Conservation (phyloP, 192 early-diverging fungal genomes). For the Linnemannia hyalina region DNA sequence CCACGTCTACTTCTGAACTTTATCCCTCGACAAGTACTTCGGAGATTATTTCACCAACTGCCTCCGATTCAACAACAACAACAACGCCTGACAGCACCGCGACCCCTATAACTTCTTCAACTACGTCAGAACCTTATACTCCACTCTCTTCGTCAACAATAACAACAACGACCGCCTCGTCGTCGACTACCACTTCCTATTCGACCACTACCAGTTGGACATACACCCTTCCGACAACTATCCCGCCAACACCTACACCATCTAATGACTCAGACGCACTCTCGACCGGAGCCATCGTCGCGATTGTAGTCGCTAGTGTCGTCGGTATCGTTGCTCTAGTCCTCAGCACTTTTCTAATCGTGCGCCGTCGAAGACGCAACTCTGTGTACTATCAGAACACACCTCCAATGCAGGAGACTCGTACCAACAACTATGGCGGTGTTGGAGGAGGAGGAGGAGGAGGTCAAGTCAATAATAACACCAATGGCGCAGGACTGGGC, state of each 20-base stretch:
- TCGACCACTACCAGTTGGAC: background rate
- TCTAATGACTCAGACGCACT: slow-evolving; percentile 3
- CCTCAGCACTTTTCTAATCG: background rate
- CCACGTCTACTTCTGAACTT: background rate
- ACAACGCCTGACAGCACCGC: background rate
- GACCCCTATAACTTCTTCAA: background rate
- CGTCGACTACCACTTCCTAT: background rate
- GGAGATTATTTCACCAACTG: background rate
- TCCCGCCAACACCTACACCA: background rate
- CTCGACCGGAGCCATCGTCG: slow-evolving; percentile 27
- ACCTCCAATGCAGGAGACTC: slow-evolving; percentile 11
- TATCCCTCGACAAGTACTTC: background rate
- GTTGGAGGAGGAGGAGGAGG: background rate
- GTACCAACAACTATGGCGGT: background rate
- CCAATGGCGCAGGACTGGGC: background rate
- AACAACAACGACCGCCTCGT: background rate
- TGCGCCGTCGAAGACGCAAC: slow-evolving; percentile 3
- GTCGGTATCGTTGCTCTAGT: slow-evolving; percentile 10
- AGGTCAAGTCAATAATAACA: background rate
- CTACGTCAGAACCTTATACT: background rate
- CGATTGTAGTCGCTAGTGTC: slow-evolving; percentile 19
- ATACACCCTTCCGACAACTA: background rate
- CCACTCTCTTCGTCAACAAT: background rate
- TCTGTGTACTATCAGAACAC: background rate
- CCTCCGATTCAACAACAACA: background rate